These are phyloP conservation scores for Austroboletus eburneus DNA, from an alignment of 768 basidiomycete genomes.

Conservation along the genomic window DNA sequence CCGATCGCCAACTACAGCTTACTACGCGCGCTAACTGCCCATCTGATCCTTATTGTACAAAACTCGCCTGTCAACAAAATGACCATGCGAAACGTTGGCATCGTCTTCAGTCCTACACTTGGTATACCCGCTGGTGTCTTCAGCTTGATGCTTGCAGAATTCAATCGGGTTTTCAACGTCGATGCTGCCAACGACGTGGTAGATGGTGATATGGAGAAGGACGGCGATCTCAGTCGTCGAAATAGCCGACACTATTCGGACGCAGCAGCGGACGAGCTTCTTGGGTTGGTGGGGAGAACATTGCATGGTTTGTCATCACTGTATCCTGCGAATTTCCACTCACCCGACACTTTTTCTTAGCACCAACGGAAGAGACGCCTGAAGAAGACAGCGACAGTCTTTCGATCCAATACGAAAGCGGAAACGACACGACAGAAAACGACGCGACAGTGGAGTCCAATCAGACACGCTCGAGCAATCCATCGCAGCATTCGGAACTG, in stretches of 20 bases:
- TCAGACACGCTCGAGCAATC: slow-evolving; percentile 37
- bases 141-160: slow-evolving; percentile 90
- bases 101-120: slow-evolving; percentile 96
- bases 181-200: slow-evolving; percentile 34
- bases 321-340: not conserved
- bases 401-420: slow-evolving; percentile 69
- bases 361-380: slow-evolving; percentile 54
- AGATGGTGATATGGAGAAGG: slow-evolving; percentile 23
- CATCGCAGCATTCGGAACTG: slow-evolving; percentile 25
- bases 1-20: slow-evolving; percentile 93
- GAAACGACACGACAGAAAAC: slow-evolving; percentile 64
- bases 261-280: slow-evolving; percentile 76
- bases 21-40: slow-evolving; percentile 89
- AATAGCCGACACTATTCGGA: slow-evolving; percentile 85
- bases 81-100: slow-evolving; percentile 98
- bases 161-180: slow-evolving; percentile 90
- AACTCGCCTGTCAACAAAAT: slow-evolving; percentile 92
- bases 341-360: slow-evolving; percentile 19
- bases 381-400: slow-evolving; percentile 69
- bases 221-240: slow-evolving; percentile 51
- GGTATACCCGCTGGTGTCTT: slow-evolving; percentile 98
- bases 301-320: slow-evolving; percentile 50
- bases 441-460: slow-evolving; percentile 46
- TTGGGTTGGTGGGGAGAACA: slow-evolving; percentile 70
- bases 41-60: slow-evolving; percentile 91